Base-by-base conservation (phyloP, 495 filamentous ascomycete species). In the Daldinia bambusicola region DNA sequence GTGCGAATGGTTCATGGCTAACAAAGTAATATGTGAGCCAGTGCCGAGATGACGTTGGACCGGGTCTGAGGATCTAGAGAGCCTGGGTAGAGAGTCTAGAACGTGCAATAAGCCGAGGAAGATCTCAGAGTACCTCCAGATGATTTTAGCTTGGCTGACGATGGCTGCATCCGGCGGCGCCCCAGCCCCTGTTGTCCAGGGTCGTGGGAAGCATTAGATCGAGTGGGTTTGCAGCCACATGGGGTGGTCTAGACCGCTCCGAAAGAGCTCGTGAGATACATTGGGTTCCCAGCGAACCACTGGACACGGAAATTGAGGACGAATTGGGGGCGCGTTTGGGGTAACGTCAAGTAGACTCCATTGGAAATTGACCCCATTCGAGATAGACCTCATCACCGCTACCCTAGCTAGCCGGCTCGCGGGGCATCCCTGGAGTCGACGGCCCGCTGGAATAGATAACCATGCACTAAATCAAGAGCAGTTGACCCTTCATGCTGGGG, bases 161-260 rank as follows among this genome's bases (percentile, higher is more conserved):
- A 71, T 67, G 32, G 45, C 58, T 67, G 58, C 52, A 58, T 66
- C 20, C 45, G 55, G 69, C 48, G 36, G 48, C 45, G 60, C 55
- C 55, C 63, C 60, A 64, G 55, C 30, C 52, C 59, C 34, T 56
- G 59, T 36, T n/a, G 13, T 53, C 22, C 66, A 26, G 38, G 52
- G 63, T 36, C 18, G 40, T 22, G 14, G 22, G 14, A 64, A 48
- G 60, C 41, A 53, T 59, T 58, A 45, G 55, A 48, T 64, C 57
- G 20, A 31, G 37, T 65, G 18, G 55, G 31, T 43, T 7, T 68
- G 70, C 70, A 65, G 70, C 65, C 61, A 65, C 65, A 51, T 59
- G 60, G 41, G 13, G 70, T 26, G 26, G 70, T 72, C 70, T 72
- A 72, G 70, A 72, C 61, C 70, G 70, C 50, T 72, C 70, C 50